These are phyloP conservation scores for Apiospora sp. DNA, from an alignment of 2,329 filamentous ascomycete genomes.

Conservation along the genomic window DNA sequence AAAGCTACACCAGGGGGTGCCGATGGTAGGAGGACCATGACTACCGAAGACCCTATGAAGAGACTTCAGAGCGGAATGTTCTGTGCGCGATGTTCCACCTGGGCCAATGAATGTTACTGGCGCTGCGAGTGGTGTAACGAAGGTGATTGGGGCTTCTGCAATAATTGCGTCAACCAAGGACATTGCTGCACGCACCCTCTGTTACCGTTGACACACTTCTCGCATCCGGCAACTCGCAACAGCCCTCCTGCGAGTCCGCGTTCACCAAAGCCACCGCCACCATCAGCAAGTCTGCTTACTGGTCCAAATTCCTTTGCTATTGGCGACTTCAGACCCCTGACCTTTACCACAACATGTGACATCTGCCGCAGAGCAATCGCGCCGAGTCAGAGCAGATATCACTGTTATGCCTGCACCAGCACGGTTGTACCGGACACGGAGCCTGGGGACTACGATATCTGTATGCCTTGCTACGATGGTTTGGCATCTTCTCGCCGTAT, in stretches of 20 bases:
- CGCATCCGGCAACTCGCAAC: conserved; percentile 40
- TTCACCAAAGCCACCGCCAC: conserved; percentile 50
- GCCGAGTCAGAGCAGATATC: conserved; percentile 74
- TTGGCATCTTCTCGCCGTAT: conserved; percentile 71
- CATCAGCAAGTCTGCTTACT: conserved; percentile 56
- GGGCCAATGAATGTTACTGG: conserved; percentile 88
- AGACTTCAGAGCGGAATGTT: conserved; percentile 83
- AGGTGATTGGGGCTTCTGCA: conserved; percentile 95
- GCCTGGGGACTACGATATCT: conserved; percentile 87
- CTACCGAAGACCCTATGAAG: conserved; percentile 70
- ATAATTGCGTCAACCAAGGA: conserved; percentile 84
- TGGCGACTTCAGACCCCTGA: conserved; percentile 70
- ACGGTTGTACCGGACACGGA: conserved; percentile 53
- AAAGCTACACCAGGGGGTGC: conserved; percentile 58
- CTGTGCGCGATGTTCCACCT: conserved; percentile 77
- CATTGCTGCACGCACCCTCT: conserved; percentile 83
- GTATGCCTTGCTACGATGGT: conserved; percentile 76
- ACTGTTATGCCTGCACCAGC: conserved; percentile 79
- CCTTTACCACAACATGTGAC: conserved; percentile 80
- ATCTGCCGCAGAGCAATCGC: conserved; percentile 78
- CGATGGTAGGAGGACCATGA: conserved; percentile 65
- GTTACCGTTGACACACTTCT: conserved; percentile 74
- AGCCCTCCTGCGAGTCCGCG: conserved; percentile 50
- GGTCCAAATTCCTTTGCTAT: conserved; percentile 55
- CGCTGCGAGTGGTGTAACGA: conserved; percentile 87